Conservation (phyloP, 805 yeast species). For the Soucietia sequanensis region DNA sequence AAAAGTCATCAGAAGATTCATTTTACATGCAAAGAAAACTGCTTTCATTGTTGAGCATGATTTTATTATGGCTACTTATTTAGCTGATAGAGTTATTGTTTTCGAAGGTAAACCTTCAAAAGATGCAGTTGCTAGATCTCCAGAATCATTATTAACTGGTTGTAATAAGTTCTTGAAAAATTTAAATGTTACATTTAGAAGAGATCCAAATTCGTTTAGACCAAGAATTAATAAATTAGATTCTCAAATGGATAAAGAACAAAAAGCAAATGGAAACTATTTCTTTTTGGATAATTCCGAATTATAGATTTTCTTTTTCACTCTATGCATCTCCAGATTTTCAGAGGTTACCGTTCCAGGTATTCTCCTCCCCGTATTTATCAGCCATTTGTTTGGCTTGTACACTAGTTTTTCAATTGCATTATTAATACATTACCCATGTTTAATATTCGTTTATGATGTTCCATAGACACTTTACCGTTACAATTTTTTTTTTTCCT, state of each 20-base stretch:
- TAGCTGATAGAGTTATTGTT: slow-evolving; percentile 98
- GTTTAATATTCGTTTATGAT: not conserved
- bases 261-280: slow-evolving; percentile 87
- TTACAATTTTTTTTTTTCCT: not conserved
- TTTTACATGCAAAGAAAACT: slow-evolving; percentile 94
- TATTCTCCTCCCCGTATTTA: not conserved
- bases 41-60: slow-evolving; percentile 99
- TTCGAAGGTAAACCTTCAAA: slow-evolving; percentile 94
- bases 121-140: slow-evolving; percentile 80
- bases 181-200: slow-evolving; percentile 96
- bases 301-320: slow-evolving; percentile 20
- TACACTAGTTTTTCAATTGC: not conserved
- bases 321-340: not conserved
- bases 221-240: slow-evolving; percentile 98
- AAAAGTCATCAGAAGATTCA: slow-evolving; percentile 95
- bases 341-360: not conserved
- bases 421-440: not conserved
- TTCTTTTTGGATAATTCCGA: slow-evolving; percentile 82
- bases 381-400: not conserved
- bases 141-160: slow-evolving; percentile 94
- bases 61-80: slow-evolving; percentile 99
- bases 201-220: slow-evolving; percentile 97
- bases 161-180: slow-evolving; percentile 96
- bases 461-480: not conserved
- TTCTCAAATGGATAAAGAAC: slow-evolving; percentile 99